Percentiles rank a stretch among this genome's conserved stretches.
Conservation (phyloP, 2,329 filamentous ascomycete genomes). For the Scopulariopsis brevicaulis region DNA sequence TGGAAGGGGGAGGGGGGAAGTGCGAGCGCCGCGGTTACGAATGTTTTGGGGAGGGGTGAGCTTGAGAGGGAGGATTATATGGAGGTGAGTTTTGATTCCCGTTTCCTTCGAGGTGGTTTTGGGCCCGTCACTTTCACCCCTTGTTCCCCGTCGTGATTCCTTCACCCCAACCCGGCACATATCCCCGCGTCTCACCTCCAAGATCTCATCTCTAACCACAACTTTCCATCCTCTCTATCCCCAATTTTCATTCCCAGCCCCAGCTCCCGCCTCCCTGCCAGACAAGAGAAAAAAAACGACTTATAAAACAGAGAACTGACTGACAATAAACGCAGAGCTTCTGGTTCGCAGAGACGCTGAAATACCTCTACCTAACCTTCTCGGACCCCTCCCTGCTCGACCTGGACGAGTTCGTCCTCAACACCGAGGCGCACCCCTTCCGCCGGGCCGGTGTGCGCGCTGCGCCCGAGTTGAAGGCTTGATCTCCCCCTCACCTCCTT, state of each 20-base stretch:
- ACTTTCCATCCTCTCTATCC: too few relatives aligned
- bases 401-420: slow-evolving; percentile 56
- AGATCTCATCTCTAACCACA: not conserved
- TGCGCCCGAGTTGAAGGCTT: too few relatives aligned
- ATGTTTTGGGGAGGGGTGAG: slow-evolving; percentile 29
- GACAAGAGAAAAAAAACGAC: not conserved
- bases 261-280: too few relatives aligned
- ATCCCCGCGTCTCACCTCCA: not conserved
- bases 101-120: too few relatives aligned
- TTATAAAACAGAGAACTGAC: not conserved
- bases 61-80: slow-evolving; percentile 1
- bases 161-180: not conserved
- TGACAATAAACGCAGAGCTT: slow-evolving; percentile 38
- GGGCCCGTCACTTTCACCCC: not conserved
- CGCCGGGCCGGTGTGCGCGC: not conserved
- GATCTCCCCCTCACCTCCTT: too few relatives aligned
- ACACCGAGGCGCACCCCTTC: slow-evolving; percentile 39
- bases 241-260: too few relatives aligned
- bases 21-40: slow-evolving; percentile 54
- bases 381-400: slow-evolving; percentile 49
- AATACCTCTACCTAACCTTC: slow-evolving; percentile 66
- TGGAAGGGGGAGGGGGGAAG: slow-evolving; percentile 19
- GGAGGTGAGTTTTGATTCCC: slow-evolving; percentile 1
- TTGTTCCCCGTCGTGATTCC: not conserved
- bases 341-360: slow-evolving; percentile 63